Conservation (phyloP, 768 basidiomycete species). For the Russula lepida region DNA sequence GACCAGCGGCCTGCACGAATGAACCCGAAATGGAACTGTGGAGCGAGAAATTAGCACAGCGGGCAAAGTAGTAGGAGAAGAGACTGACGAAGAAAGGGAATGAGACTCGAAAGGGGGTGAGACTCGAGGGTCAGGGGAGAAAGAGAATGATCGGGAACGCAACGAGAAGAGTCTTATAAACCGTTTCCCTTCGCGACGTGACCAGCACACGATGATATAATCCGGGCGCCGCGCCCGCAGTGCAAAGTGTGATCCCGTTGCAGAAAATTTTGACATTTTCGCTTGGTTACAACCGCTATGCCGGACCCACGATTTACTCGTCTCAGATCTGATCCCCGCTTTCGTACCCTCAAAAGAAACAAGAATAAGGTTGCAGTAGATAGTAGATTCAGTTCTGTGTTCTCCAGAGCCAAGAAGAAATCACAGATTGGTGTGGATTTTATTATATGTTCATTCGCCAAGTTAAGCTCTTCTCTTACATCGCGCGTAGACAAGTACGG, state of each 20-base stretch:
- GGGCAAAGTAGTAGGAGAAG: neutral
- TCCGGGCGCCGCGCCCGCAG: too few relatives aligned
- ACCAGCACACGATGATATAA: neutral
- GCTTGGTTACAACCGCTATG: neutral
- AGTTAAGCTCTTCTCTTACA: constrained; percentile 6
- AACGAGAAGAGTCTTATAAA: constrained; percentile 21
- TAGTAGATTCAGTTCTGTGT: constrained; percentile 80
- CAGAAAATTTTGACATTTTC: neutral
- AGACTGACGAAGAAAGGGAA: neutral
- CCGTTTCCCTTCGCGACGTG: constrained; percentile 5
- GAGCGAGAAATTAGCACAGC: constrained; percentile 1
- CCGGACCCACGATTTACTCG: constrained; percentile 78
- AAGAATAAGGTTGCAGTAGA: constrained; percentile 81
- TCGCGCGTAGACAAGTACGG: constrained; percentile 85
- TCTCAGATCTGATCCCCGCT: constrained; percentile 86
- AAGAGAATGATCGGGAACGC: neutral
- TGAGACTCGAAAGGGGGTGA: neutral
- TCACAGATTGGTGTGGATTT: constrained; percentile 26
- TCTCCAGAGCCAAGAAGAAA: constrained; percentile 36
- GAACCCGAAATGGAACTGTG: constrained; percentile 20
- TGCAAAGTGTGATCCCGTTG: too few relatives aligned
- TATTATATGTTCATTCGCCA: constrained; percentile 8
- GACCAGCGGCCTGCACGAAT: constrained; percentile 29
- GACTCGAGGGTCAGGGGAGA: too few relatives aligned
- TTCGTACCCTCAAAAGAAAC: constrained; percentile 75